These are phyloP conservation scores for Nadsonia starkeyi-henricii DNA, from an alignment of 1,139 yeast genomes.

Conservation along the genomic window DNA sequence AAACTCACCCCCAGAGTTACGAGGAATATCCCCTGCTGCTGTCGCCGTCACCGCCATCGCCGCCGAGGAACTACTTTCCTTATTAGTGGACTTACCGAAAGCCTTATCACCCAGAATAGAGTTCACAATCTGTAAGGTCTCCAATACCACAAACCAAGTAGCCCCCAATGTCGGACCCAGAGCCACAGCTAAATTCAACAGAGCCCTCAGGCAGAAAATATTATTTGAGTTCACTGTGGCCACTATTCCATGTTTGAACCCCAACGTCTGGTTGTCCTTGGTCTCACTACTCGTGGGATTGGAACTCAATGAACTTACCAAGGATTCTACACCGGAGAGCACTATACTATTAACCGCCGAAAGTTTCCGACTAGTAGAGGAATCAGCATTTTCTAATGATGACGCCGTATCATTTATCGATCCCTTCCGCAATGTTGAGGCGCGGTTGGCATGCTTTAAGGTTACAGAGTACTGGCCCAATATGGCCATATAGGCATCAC, in stretches of 20 bases:
- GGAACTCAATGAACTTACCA: neutral
- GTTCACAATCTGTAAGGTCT: conserved; percentile 57
- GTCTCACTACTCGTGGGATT: neutral
- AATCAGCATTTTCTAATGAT: neutral
- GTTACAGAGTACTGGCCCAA: conserved; percentile 30
- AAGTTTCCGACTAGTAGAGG: neutral
- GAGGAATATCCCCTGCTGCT: too few relatives aligned
- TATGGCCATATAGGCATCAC: conserved; percentile 47
- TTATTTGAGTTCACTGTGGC: conserved; percentile 37
- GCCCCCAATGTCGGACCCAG: conserved; percentile 54
- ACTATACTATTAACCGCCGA: neutral
- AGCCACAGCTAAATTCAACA: conserved; percentile 62
- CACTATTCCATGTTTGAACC: neutral
- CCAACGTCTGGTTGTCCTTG: neutral
- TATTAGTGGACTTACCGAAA: neutral
- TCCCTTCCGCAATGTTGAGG: conserved; percentile 4
- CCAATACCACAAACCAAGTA: conserved; percentile 59
- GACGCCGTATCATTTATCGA: neutral
- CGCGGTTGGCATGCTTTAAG: conserved; percentile 2
- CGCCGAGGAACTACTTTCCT: neutral
- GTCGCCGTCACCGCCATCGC: too few relatives aligned
- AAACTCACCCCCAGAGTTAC: conserved; percentile 29
- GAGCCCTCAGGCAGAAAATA: conserved; percentile 63
- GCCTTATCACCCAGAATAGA: conserved; percentile 32
- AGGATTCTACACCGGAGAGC: neutral